Conservation (phyloP, 352 stramenopile species). For the Globisporangium paddicum region DNA sequence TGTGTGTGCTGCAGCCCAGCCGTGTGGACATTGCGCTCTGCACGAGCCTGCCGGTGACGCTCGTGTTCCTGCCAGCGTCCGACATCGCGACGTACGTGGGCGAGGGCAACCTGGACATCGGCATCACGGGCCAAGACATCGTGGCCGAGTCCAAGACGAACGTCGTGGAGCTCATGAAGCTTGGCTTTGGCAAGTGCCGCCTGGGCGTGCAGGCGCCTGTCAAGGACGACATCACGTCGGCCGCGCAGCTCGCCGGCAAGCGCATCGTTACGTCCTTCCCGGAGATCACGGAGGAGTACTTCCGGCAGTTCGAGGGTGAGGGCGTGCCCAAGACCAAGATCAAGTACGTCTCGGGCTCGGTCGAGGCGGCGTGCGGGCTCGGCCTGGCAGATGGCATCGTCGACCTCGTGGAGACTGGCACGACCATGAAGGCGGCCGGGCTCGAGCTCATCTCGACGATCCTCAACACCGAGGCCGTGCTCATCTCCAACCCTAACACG, state of each 20-base stretch:
- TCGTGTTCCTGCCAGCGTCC: slow-evolving; percentile 96
- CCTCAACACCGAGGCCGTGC: slow-evolving; percentile 89
- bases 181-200: slow-evolving; percentile 96
- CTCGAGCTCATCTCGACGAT: slow-evolving; percentile 95
- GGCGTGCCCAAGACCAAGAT: slow-evolving; percentile 76
- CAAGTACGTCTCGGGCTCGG: slow-evolving; percentile 97
- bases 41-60: slow-evolving; percentile 92
- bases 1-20: slow-evolving; percentile 37
- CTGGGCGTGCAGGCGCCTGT: slow-evolving; percentile 95
- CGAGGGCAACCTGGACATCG: slow-evolving; percentile 97
- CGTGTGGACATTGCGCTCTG: slow-evolving; percentile 93
- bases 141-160: slow-evolving; percentile 89
- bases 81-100: slow-evolving; percentile 98
- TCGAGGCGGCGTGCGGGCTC: slow-evolving; percentile 96
- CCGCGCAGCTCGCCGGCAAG: slow-evolving; percentile 88
- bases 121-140: slow-evolving; percentile 97
- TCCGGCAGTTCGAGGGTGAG: slow-evolving; percentile 87
- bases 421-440: slow-evolving; percentile 97
- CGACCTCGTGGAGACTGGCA: slow-evolving; percentile 98
- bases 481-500: slow-evolving; percentile 87
- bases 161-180: slow-evolving; percentile 91
- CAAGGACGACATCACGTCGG: slow-evolving; percentile 75
- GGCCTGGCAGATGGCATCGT: slow-evolving; percentile 97
- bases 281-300: slow-evolving; percentile 92
- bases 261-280: slow-evolving; percentile 98